These are phyloP conservation scores for Zygoascus bituminiphila DNA, from an alignment of 805 yeast genomes.

Conservation along the genomic window DNA sequence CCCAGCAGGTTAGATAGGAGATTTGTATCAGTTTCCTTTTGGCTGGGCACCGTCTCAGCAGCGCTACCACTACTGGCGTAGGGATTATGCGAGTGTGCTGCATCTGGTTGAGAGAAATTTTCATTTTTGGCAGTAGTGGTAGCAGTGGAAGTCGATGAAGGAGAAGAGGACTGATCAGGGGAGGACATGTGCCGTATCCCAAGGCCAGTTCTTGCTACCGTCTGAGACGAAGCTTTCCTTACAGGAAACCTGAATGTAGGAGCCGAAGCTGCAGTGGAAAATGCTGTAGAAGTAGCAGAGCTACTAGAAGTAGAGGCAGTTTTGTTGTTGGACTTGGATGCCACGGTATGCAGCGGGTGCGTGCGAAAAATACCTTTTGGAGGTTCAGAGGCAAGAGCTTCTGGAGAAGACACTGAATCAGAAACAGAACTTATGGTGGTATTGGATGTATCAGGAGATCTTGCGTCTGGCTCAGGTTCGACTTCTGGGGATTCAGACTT, in stretches of 20 bases:
- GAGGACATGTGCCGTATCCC: slow-evolving; percentile 1
- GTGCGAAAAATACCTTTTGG: slow-evolving; percentile 2
- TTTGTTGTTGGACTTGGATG: neutral
- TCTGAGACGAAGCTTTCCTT: neutral
- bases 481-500: neutral
- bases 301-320: neutral
- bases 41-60: neutral
- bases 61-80: neutral
- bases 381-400: neutral
- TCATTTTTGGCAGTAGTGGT: neutral
- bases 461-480: neutral
- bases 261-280: neutral
- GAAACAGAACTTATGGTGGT: neutral
- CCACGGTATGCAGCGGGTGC: neutral
- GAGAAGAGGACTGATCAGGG: neutral
- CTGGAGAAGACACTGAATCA: neutral
- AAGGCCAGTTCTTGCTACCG: neutral
- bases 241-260: slow-evolving; percentile 4
- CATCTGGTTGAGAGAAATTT: neutral
- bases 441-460: neutral
- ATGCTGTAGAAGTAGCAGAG: neutral
- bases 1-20: slow-evolving; percentile 38
- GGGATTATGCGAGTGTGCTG: neutral
- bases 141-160: neutral
- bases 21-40: neutral